These are phyloP conservation scores for Phytophthora brassicae DNA, from an alignment of 352 stramenopile genomes.

Conservation along the genomic window DNA sequence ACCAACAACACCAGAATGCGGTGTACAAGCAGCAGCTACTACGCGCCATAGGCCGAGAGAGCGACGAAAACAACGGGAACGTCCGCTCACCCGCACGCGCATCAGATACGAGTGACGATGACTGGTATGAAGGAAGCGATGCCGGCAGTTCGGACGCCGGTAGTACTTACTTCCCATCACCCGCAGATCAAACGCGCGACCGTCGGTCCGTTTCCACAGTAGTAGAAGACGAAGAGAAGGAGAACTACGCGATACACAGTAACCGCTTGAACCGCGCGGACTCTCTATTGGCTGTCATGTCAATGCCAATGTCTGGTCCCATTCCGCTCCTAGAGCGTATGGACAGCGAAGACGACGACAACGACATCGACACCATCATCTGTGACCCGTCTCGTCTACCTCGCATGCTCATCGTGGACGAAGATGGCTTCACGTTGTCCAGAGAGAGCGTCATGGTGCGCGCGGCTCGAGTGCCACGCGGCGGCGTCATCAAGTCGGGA, in stretches of 20 bases:
- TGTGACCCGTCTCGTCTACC: slow-evolving; percentile 54
- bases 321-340: slow-evolving; percentile 47
- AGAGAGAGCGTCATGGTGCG: slow-evolving; percentile 51
- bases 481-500: slow-evolving; percentile 64
- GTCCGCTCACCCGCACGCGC: slow-evolving; percentile 2
- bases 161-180: slow-evolving; percentile 14
- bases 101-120: slow-evolving; percentile 29
- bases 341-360: slow-evolving; percentile 48
- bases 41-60: slow-evolving; percentile 28
- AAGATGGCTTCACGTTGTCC: slow-evolving; percentile 62
- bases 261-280: slow-evolving; percentile 29
- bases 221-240: slow-evolving; percentile 34
- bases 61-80: slow-evolving; percentile 3
- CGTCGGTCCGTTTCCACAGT: slow-evolving; percentile 16
- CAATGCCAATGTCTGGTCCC: slow-evolving; percentile 38
- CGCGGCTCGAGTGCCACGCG: slow-evolving; percentile 38
- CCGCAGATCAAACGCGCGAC: slow-evolving; percentile 13
- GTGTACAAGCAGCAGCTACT: slow-evolving; percentile 45
- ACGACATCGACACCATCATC: slow-evolving; percentile 67
- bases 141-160: slow-evolving; percentile 29
- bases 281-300: slow-evolving; percentile 34
- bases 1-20: slow-evolving; percentile 48
- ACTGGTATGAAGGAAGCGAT: slow-evolving; percentile 40
- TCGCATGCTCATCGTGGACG: slow-evolving; percentile 68
- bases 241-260: slow-evolving; percentile 5